Base-by-base conservation (phyloP, 352 stramenopile species). In the Phytopythium chamaehyphon region DNA sequence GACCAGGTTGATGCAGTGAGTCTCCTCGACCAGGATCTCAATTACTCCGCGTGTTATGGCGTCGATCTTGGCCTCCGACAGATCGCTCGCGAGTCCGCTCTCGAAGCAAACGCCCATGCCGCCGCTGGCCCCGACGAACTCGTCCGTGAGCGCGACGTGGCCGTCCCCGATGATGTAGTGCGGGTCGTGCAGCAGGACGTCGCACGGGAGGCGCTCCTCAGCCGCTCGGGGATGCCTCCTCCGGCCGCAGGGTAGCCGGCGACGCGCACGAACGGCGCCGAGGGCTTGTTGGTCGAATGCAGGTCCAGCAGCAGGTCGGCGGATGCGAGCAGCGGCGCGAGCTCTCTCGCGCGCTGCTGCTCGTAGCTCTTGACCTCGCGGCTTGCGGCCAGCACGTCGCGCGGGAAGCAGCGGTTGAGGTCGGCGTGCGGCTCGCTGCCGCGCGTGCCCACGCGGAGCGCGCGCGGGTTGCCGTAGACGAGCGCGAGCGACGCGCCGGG, bases 271-370 rank as follows among this genome's bases (percentile, higher is more conserved):
- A 92, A 92, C 10, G 78, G 78, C 21, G 55, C 54, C 4, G 81
- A 90, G 23, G 76, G 73, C 40, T 87, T 86, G 62, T 92, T 92
- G 19, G 81, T 88, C 62, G 81, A 87, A 55, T 92, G 81, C 38
- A 90, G 51, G 56, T 92, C 76, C 44, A 92, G 52, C 51, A 92
- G 50, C 45, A 92, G 45, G 61, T 90, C 70, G 38, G 60, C 83
- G 9, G 57, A 14, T 4, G 64, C 71, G 7, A 88, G 62, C 37
- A 86, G 47, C 28, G 81, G 67, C 26, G 72, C 78, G 23, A 92
- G 66, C 53, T 83, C 64, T 6, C 65, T 64, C 22, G 78, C 81
- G 4, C 81, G 74, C n/a, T 39, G 47, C 24, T 76, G 50, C 55
- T 92, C 81, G 55, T 86, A 88, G 35, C 23, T 35, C 11, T 24